Conservation (phyloP, 1,139 yeast species). For the Nakaseomyces delphensis region DNA sequence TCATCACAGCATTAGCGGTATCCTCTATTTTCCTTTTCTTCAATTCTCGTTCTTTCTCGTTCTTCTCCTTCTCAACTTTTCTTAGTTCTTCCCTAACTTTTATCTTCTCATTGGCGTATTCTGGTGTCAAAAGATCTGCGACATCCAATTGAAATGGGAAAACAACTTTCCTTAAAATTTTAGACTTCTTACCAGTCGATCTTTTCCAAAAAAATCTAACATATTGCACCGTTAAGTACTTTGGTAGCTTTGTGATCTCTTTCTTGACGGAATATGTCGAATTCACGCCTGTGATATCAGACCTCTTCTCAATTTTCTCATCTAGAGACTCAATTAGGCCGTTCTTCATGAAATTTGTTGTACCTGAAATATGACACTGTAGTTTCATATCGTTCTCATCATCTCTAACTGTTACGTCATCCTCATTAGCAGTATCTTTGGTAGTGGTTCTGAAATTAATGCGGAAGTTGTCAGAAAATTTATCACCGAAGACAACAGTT, state of each 20-base stretch:
- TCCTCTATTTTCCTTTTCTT: constrained; percentile 53
- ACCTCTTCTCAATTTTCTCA: constrained; percentile 71
- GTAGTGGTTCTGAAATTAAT: constrained; percentile 56
- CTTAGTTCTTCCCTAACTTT: constrained; percentile 71
- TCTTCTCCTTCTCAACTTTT: constrained; percentile 65
- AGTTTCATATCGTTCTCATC: constrained; percentile 64
- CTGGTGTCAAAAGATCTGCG: constrained; percentile 74
- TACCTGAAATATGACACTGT: constrained; percentile 78
- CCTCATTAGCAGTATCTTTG: constrained; percentile 44
- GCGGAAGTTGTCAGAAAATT: constrained; percentile 50
- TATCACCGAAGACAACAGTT: constrained; percentile 39
- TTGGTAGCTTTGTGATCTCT: constrained; percentile 73
- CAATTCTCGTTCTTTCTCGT: constrained; percentile 64
- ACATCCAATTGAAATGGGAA: constrained; percentile 91
- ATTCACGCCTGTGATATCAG: constrained; percentile 58
- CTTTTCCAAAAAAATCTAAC: constrained; percentile 95
- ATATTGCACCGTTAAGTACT: constrained; percentile 80
- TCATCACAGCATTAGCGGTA: constrained; percentile 28
- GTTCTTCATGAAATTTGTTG: constrained; percentile 81
- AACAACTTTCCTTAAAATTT: constrained; percentile 85
- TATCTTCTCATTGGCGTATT: constrained; percentile 55
- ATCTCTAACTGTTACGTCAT: constrained; percentile 46
- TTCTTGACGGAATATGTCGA: constrained; percentile 63
- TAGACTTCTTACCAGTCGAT: constrained; percentile 82
- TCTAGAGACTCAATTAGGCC: constrained; percentile 70